Conservation (phyloP, 768 basidiomycete species). For the Botryobasidium botryosum region DNA sequence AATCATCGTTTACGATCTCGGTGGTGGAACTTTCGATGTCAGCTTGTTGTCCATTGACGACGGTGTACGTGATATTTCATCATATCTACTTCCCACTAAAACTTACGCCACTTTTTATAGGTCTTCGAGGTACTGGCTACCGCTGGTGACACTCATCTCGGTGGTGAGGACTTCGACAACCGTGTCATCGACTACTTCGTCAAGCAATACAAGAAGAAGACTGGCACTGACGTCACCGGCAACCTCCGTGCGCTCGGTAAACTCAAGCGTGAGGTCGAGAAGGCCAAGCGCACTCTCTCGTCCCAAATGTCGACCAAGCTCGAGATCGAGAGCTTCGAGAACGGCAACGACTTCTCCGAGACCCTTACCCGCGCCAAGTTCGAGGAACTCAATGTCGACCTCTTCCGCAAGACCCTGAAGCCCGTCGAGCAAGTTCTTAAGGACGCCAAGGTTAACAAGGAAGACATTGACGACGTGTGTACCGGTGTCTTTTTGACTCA, state of each 20-base stretch:
- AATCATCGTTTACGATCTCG: conserved; percentile 96
- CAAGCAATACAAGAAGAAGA: conserved; percentile 86
- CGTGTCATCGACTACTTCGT: conserved; percentile 78
- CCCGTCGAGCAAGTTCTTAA: conserved; percentile 98
- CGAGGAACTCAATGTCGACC: conserved; percentile 95
- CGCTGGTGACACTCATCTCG: conserved; percentile 86
- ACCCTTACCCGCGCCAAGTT: conserved; percentile 96
- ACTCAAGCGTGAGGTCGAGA: conserved; percentile 86
- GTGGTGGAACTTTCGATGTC: conserved; percentile 98
- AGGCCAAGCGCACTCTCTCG: conserved; percentile 85
- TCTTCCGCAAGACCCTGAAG: conserved; percentile 99
- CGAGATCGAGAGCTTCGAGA: conserved; percentile 92
- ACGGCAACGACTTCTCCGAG: conserved; percentile 94
- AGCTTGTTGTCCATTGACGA: conserved; percentile 90
- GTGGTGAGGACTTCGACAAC: conserved; percentile 94
- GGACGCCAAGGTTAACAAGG: conserved; percentile 97
- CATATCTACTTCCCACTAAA: no score
- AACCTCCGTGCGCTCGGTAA: conserved; percentile 79
- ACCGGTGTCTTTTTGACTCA: not conserved
- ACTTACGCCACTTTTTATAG: not conserved
- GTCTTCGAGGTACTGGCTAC: conserved; percentile 78
- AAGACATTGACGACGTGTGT: conserved; percentile 74
- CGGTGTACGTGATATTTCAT: conserved; percentile 32
- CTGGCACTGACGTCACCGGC: conserved; percentile 61
- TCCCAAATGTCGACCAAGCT: conserved; percentile 79